phyloP scores from a whole-genome alignment of 1,284 basidiomycete genomes.

The Gymnopus androsaceus region DNA sequence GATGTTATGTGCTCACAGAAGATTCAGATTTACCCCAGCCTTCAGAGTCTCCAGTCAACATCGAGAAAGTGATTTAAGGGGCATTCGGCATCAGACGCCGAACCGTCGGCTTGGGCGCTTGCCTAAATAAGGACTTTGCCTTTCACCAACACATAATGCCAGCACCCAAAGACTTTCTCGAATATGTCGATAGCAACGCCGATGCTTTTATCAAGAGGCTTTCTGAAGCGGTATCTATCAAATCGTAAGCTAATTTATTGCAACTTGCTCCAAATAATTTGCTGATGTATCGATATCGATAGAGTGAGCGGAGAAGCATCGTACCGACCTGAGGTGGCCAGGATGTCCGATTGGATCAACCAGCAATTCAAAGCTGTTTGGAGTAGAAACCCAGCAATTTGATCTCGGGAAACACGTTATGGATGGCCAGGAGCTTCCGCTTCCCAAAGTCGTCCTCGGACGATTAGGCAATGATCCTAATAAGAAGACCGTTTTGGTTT shows the following conservation, averaged over 20 bases:
- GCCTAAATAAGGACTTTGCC: not conserved
- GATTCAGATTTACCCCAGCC: constrained; percentile 10
- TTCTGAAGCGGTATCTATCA: constrained; percentile 84
- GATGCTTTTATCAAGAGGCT: constrained; percentile 78
- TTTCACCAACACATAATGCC: constrained; percentile 38
- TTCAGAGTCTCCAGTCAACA: constrained; percentile 1
- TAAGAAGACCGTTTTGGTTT: constrained; percentile 89
- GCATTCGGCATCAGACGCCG: not conserved
- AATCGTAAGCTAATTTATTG: constrained; percentile 61
- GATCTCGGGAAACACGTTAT: constrained; percentile 83
- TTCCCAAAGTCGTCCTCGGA: constrained; percentile 90
- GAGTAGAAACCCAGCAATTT: constrained; percentile 73
- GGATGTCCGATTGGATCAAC: constrained; percentile 83
- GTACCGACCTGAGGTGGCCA: constrained; percentile 75
- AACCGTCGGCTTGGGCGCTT: not conserved
- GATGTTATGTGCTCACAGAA: not conserved
- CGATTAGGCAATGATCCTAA: constrained; percentile 79
- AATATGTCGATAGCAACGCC: constrained; percentile 69
- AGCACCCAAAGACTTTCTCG: constrained; percentile 45
- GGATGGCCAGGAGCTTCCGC: constrained; percentile 75
- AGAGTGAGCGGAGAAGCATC: constrained; percentile 71
- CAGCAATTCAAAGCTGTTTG: constrained; percentile 70
- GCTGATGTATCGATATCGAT: constrained; percentile 6
- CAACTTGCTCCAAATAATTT: constrained; percentile 6
- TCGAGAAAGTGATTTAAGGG: not conserved